These are phyloP conservation scores for Phytophthora pinifolia DNA, from an alignment of 352 stramenopile genomes.

Conservation along the genomic window DNA sequence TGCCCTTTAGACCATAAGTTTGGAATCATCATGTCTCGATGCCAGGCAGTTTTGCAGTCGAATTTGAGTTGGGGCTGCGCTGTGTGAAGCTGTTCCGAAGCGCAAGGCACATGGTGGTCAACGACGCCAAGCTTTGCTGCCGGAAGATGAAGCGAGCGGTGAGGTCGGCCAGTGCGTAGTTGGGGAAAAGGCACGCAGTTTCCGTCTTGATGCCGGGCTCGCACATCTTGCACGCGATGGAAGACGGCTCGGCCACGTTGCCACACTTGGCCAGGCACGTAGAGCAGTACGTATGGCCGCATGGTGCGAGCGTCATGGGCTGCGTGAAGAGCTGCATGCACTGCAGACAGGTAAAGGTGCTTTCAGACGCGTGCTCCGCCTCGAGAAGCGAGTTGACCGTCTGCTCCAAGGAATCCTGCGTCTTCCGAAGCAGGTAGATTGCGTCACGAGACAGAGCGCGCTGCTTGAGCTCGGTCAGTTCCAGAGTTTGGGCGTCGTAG, in stretches of 20 bases:
- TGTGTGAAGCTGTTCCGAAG: slow-evolving; percentile 61
- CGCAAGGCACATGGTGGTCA: slow-evolving; percentile 73
- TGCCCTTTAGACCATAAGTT: neutral
- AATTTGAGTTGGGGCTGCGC: slow-evolving; percentile 18
- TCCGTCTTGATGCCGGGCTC: slow-evolving; percentile 15
- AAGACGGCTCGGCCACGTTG: slow-evolving; percentile 36
- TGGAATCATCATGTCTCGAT: slow-evolving; percentile 9
- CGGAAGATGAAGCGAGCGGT: slow-evolving; percentile 75
- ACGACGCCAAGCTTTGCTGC: slow-evolving; percentile 60
- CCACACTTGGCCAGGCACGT: slow-evolving; percentile 50
- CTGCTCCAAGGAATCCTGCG: slow-evolving; percentile 66
- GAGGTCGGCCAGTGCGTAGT: slow-evolving; percentile 68
- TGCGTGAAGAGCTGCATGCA: slow-evolving; percentile 66
- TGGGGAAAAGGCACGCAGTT: slow-evolving; percentile 62
- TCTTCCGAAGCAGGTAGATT: slow-evolving; percentile 52
- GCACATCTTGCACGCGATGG: slow-evolving; percentile 62
- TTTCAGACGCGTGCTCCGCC: slow-evolving; percentile 70
- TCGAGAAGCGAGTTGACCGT: slow-evolving; percentile 69
- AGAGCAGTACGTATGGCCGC: slow-evolving; percentile 73
- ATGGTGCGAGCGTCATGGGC: slow-evolving; percentile 68
- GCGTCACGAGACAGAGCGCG: slow-evolving; percentile 52
- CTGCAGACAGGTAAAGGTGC: slow-evolving; percentile 72
- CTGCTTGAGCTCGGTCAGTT: slow-evolving; percentile 50
- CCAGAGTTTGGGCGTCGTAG: slow-evolving; percentile 33
- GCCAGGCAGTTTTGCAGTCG: slow-evolving; percentile 6